Evolutionary conservation across 139 green algal species (phyloP).

Genomic region (Deuterostichococcus epilithicus): DNA sequence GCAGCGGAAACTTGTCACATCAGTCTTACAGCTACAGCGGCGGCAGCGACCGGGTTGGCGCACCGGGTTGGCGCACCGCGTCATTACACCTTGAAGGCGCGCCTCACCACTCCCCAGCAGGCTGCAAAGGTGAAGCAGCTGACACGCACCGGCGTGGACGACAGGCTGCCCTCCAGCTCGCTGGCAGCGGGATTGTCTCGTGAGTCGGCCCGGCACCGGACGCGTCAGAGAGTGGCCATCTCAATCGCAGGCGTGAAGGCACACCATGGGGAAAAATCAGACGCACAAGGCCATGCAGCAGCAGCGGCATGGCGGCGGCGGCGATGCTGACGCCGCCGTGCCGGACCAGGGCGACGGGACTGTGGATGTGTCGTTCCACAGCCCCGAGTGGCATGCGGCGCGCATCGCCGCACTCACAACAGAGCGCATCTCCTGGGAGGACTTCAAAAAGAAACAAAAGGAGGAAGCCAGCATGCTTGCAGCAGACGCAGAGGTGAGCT

Average conservation of each 20-base stretch:
- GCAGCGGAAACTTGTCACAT: too few relatives aligned
- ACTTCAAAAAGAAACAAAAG: constrained; percentile 55
- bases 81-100: too few relatives aligned
- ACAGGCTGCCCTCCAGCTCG: too few relatives aligned
- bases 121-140: too few relatives aligned
- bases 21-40: too few relatives aligned
- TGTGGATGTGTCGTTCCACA: constrained; percentile 48
- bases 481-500: not conserved
- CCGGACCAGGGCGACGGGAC: constrained; percentile 6
- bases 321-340: not conserved
- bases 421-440: constrained; percentile 48
- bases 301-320: constrained; percentile 16
- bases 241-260: not conserved
- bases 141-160: too few relatives aligned
- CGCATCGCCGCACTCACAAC: constrained; percentile 35
- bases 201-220: too few relatives aligned
- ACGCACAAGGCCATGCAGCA: constrained; percentile 37
- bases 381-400: constrained; percentile 49
- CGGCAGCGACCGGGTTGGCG: too few relatives aligned
- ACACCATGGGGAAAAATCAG: constrained; percentile 52
- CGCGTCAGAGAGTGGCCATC: too few relatives aligned
- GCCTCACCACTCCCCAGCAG: too few relatives aligned
- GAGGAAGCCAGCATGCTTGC: constrained; percentile 15
- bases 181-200: too few relatives aligned
- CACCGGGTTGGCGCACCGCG: too few relatives aligned